Conservation (phyloP, 495 filamentous ascomycete species). For the Pseudoneurospora amorphoporcata region DNA sequence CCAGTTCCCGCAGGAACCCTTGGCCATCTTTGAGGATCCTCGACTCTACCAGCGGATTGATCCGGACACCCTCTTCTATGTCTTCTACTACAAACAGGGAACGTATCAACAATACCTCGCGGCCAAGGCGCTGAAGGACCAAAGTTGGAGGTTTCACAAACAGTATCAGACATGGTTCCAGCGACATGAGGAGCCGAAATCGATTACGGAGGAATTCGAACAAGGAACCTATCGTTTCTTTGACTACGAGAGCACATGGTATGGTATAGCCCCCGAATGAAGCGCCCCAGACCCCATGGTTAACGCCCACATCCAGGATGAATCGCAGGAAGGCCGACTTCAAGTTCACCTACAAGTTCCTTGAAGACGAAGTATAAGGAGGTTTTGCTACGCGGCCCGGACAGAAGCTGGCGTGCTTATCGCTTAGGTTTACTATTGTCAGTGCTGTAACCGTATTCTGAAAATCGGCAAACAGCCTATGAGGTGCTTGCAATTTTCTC, state of each 20-base stretch:
- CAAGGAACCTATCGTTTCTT: constrained; percentile 98
- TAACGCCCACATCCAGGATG: constrained; percentile 58
- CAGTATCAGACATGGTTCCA: constrained; percentile 99
- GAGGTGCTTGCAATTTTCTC: not conserved
- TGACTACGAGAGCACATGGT: constrained; percentile 99
- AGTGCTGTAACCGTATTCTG: not conserved
- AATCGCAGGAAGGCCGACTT: constrained; percentile 97
- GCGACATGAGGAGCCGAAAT: constrained; percentile 94
- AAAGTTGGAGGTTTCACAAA: constrained; percentile 98
- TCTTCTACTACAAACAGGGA: constrained; percentile 96
- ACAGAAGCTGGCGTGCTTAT: not conserved
- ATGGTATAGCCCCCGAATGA: constrained; percentile 25
- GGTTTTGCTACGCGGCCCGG: not conserved
- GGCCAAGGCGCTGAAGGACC: constrained; percentile 86
- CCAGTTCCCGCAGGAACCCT: constrained; percentile 85
- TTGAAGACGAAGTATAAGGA: not conserved
- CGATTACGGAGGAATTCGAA: constrained; percentile 95
- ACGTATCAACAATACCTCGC: constrained; percentile 95
- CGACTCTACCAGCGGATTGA: constrained; percentile 80
- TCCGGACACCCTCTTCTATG: constrained; percentile 94
- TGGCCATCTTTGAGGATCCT: constrained; percentile 83
- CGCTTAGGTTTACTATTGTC: not conserved
- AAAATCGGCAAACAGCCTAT: not conserved
- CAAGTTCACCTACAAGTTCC: constrained; percentile 95
- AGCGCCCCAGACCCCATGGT: not conserved